Conservation (phyloP, 192 early-diverging fungal species). For the Mortierella hygrophila region DNA sequence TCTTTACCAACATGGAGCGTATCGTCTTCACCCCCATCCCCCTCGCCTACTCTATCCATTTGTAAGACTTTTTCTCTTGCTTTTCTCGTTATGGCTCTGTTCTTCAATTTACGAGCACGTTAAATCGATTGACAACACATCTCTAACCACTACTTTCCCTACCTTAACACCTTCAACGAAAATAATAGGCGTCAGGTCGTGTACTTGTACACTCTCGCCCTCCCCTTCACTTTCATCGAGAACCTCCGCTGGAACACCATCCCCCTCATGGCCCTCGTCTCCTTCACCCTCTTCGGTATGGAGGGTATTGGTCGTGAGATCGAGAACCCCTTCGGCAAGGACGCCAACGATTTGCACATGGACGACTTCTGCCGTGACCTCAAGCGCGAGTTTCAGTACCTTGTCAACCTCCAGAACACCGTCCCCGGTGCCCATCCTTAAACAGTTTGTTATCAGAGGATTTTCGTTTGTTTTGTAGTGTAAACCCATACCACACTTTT, state of each 20-base stretch:
- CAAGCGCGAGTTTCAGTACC: conserved; percentile 57
- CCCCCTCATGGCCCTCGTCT: conserved; percentile 56
- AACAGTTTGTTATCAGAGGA: background rate
- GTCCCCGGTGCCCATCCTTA: conserved; percentile 43
- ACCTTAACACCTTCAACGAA: background rate
- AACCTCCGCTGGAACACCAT: conserved; percentile 50
- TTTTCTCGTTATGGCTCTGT: background rate
- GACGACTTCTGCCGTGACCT: conserved; percentile 62
- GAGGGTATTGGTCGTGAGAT: conserved; percentile 65
- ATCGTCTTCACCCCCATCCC: conserved; percentile 80
- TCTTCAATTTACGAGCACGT: background rate
- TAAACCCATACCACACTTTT: background rate
- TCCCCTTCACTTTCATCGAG: conserved; percentile 55
- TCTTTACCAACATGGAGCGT: conserved; percentile 71
- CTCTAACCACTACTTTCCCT: background rate
- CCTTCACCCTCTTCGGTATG: conserved; percentile 66
- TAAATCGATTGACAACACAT: background rate
- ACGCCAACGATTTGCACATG: conserved; percentile 63
- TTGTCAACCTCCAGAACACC: conserved; percentile 47
- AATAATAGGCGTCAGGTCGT: conserved; percentile 51
- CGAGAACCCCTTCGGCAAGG: conserved; percentile 67
- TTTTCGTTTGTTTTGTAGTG: background rate
- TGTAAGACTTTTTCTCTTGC: conserved; percentile 69
- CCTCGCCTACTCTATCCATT: conserved; percentile 75
- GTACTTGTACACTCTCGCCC: conserved; percentile 54